Base-by-base conservation (phyloP, 2,329 filamentous ascomycete genomes). In the Periconia sp. region DNA sequence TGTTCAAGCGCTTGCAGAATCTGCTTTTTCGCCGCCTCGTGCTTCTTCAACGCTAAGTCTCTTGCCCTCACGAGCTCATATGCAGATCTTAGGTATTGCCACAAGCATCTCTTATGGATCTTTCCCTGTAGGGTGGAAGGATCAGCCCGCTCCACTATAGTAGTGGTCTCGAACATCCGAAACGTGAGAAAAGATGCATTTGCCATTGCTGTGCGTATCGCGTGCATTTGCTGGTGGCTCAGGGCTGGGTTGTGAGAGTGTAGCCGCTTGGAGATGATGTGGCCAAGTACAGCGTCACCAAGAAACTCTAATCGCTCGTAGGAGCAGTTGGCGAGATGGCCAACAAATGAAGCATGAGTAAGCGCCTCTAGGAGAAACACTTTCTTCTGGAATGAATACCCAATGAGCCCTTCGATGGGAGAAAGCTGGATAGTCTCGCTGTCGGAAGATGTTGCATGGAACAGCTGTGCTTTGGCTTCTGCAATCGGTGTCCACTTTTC, bases 271-370 rank as follows among this genome's bases (percentile, higher is more conserved):
- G 89, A 83, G 35, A 96, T 74, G 41, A 96, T 74, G 55, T 84
- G 80, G 68, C 97, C 92, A 0, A 97, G 81, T 2, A 96, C 76
- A 0, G 90, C 82, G 56, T 97, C 92, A 1, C 92, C 92, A 0
- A 96, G 73, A 58, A 94, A 96, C 61, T 96, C 92, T 1, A 96
- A 79, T 0, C 91, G 82, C 54, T 96, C 88, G 57, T 85, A 84
- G 0, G 78, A 80, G 24, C 71, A 67, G 4, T 78, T 73, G 12
- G 72, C 68, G 21, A 74, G 51, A 1, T 56, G 55, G 1, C 63
- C 64, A 0, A 28, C 74, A 36, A 76, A 78, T 0, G 88, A 92
- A 0, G 83, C 75, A 61, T 96, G 92, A 0, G 91, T 96, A 36
- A 92, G 75, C 2, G 92, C 88, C 70, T 96, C 89, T 0, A 87